Evolutionary conservation across 2,329 filamentous ascomycete genomes (phyloP), one percentile per base, ranked within the genome.

Genomic region (Dendryphion nanum): DNA sequence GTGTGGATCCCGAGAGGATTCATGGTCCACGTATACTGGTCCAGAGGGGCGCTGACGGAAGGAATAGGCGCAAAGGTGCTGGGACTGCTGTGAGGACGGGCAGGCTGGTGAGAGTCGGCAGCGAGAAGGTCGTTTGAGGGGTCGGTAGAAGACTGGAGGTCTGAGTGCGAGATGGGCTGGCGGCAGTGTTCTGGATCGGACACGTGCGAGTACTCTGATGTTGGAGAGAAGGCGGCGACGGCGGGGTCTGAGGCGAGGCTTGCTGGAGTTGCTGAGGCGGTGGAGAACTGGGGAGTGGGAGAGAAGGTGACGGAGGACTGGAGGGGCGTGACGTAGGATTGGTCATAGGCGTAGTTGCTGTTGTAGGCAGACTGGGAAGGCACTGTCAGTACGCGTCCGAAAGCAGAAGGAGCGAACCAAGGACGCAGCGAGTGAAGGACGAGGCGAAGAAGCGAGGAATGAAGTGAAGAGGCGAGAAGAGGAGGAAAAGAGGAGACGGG

Each of bases 81-180:
- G n/a, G 69, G 69, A 42, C 65, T 71, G 46, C 69, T 72, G 36
- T 62, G 61, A 23, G 69, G 64, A 8, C 68, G 52, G 23, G 57
- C 48, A 4, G 63, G 64, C 13, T 63, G 38, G 19, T 40, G 41
- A 12, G 47, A 38, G 7, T 53, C 48, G 28, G 46, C 30, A 12
- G 44, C 44, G 14, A 54, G 40, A 35, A 48, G 49, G n/a, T n/a
- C n/a, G n/a, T n/a, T n/a, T n/a, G n/a, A n/a, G n/a, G n/a, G n/a
- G n/a, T n/a, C n/a, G n/a, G n/a, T n/a, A n/a, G n/a, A n/a, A n/a
- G n/a, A n/a, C n/a, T 26, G 23, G 23, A 51, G 45, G 16, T 55
- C 50, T 28, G 59, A 53, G 18, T 49, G 45, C 7, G 46, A 48
- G 13, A 44, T 49, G 23, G 38, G 33, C 30, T 40, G 44, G 33